Percentiles rank a stretch among this genome's conserved stretches.
Conservation (phyloP, 257 asterid species). For the Gentiana dahurica region DNA sequence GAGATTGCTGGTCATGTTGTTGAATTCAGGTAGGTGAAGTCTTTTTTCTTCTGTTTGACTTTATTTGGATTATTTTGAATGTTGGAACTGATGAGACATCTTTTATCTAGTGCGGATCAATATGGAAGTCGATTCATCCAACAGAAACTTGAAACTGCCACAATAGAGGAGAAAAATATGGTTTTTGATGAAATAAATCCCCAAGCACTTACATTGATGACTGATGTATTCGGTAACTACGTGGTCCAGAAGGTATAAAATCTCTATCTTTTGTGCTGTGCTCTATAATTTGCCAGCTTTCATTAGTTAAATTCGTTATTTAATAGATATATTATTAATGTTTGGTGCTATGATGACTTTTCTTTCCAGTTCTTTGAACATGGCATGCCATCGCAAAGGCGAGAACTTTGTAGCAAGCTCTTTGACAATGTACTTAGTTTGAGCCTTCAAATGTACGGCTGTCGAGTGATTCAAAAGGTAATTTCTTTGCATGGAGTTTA, state of each 20-base stretch:
- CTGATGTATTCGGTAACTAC: slow-evolving; percentile 94
- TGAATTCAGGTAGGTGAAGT: slow-evolving; percentile 64
- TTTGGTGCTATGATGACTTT: neutral
- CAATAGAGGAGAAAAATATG: slow-evolving; percentile 78
- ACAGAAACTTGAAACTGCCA: slow-evolving; percentile 94
- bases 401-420: slow-evolving; percentile 77
- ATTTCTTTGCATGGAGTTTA: neutral
- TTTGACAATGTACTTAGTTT: slow-evolving; percentile 79
- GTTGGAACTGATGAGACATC: slow-evolving; percentile 6
- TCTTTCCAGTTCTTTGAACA: slow-evolving; percentile 76
- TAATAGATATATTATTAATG: neutral
- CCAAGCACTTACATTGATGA: slow-evolving; percentile 79
- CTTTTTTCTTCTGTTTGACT: neutral
- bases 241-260: slow-evolving; percentile 80
- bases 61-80: slow-evolving; percentile 4
- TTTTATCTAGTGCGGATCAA: slow-evolving; percentile 61
- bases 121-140: slow-evolving; percentile 98
- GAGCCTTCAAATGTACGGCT: slow-evolving; percentile 98
- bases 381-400: slow-evolving; percentile 79
- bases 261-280: neutral
- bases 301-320: neutral
- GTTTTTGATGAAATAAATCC: slow-evolving; percentile 84
- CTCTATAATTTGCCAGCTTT: neutral
- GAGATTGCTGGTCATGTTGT: slow-evolving; percentile 91
- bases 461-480: slow-evolving; percentile 98